Evolutionary conservation across 257 asterid species (phyloP).

Genomic region (Misopates orontium): DNA sequence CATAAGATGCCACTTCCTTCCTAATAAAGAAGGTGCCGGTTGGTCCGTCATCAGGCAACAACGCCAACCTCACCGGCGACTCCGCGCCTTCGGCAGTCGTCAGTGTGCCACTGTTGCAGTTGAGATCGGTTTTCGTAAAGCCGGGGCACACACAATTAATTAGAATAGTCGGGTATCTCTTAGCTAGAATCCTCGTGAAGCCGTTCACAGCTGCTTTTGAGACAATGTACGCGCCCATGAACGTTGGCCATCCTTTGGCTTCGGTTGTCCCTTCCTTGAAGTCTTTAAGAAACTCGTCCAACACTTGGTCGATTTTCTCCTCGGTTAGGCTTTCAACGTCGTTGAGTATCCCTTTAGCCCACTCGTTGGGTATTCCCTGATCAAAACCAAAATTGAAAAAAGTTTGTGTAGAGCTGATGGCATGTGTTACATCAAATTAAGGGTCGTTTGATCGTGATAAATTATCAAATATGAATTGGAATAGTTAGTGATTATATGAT

Average conservation of each 20-base stretch:
- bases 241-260: constrained; percentile 44
- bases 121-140: constrained; percentile 44
- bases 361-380: constrained; percentile 39
- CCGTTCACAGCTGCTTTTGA: constrained; percentile 53
- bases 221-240: constrained; percentile 34
- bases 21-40: constrained; percentile 42
- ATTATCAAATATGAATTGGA: too few species aligned
- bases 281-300: constrained; percentile 37
- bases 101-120: constrained; percentile 29
- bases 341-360: constrained; percentile 35
- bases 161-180: constrained; percentile 26
- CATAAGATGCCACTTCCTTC: constrained; percentile 36
- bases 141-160: constrained; percentile 55
- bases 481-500: too few species aligned
- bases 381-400: too few species aligned
- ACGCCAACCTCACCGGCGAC: constrained; percentile 39
- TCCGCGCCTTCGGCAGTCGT: constrained; percentile 49
- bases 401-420: too few species aligned
- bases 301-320: constrained; percentile 40
- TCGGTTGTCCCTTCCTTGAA: constrained; percentile 29
- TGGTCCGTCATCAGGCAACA: constrained; percentile 52
- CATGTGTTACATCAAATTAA: background rate
- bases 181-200: constrained; percentile 40
- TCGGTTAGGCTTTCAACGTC: constrained; percentile 37
- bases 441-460: too few species aligned